Percentiles rank a stretch among this genome's conserved stretches.
Conservation (phyloP, 768 basidiomycete genomes). For the Trametes cinnabarina region DNA sequence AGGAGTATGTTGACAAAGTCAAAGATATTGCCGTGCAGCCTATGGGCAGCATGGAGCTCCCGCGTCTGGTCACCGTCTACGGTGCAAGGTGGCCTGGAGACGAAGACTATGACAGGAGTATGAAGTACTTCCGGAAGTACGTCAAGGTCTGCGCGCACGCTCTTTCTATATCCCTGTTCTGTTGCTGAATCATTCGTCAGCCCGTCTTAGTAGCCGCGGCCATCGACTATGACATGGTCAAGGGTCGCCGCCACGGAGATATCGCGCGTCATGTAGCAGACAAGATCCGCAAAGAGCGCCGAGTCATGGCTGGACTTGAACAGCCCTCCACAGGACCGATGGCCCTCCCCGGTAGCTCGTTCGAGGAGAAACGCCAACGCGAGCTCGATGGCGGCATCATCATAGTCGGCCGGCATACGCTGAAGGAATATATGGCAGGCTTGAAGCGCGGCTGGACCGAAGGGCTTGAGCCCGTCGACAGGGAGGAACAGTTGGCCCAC, state of each 20-base stretch:
- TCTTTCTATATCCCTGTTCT: slow-evolving; percentile 19
- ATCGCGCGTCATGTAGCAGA: slow-evolving; percentile 75
- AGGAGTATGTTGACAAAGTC: slow-evolving; percentile 79
- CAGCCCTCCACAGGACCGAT: slow-evolving; percentile 40
- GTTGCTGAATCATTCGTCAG: slow-evolving; percentile 40
- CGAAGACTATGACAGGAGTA: slow-evolving; percentile 80
- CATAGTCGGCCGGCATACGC: slow-evolving; percentile 81
- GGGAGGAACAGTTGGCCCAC: slow-evolving; percentile 67
- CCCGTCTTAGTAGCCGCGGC: slow-evolving; percentile 93
- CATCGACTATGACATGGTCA: slow-evolving; percentile 83
- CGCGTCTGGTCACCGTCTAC: slow-evolving; percentile 82
- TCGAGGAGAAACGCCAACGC: slow-evolving; percentile 49
- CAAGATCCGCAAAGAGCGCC: slow-evolving; percentile 67
- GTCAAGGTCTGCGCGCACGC: slow-evolving; percentile 71
- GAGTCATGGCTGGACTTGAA: slow-evolving; percentile 65
- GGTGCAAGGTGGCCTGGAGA: slow-evolving; percentile 93
- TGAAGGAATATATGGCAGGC: slow-evolving; percentile 95
- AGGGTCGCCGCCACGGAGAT: slow-evolving; percentile 83
- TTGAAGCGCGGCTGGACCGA: slow-evolving; percentile 83
- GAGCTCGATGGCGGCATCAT: slow-evolving; percentile 82
- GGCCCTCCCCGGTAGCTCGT: slow-evolving; percentile 51
- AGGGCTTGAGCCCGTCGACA: slow-evolving; percentile 61
- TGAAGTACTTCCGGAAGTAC: slow-evolving; percentile 93
- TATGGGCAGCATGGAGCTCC: slow-evolving; percentile 58
- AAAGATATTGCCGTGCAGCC: slow-evolving; percentile 70